Conservation (phyloP, 1,139 yeast species). For the Scheffersomyces illinoinensis region DNA sequence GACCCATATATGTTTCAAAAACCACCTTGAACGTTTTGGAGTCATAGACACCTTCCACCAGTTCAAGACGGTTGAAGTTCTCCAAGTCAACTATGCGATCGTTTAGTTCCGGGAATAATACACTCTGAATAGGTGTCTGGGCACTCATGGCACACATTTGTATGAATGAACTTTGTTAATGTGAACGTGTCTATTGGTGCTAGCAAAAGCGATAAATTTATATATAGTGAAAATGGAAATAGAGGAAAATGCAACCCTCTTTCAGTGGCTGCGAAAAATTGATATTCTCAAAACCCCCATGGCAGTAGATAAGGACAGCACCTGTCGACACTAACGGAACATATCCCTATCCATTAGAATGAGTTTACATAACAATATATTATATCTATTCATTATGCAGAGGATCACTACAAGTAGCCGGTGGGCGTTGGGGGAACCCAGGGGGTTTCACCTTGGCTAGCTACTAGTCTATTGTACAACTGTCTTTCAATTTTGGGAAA, state of each 20-base stretch:
- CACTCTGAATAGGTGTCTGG: neutral
- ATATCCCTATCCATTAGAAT: neutral
- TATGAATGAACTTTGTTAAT: neutral
- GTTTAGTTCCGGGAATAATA: neutral
- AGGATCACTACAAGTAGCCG: neutral
- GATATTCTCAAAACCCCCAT: neutral
- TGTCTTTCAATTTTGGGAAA: conserved; percentile 57
- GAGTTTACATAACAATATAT: neutral
- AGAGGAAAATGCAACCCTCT: conserved; percentile 21
- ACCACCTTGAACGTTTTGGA: conserved; percentile 17
- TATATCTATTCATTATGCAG: neutral
- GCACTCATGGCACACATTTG: neutral
- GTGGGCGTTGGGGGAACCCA: conserved; percentile 31
- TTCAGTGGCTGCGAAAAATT: conserved; percentile 9
- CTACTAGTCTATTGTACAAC: conserved; percentile 33
- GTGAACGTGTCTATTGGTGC: neutral
- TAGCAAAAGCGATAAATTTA: neutral
- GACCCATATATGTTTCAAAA: conserved; percentile 27
- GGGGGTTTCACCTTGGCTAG: conserved; percentile 20
- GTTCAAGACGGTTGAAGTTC: conserved; percentile 16
- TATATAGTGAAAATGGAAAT: conserved; percentile 4
- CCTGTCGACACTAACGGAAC: neutral
- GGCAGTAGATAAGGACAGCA: neutral
- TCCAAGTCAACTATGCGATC: conserved; percentile 24
- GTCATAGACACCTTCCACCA: conserved; percentile 26